Evolutionary conservation across 345 rosid species (phyloP).

Genomic region (Hypericum androsaemum): DNA sequence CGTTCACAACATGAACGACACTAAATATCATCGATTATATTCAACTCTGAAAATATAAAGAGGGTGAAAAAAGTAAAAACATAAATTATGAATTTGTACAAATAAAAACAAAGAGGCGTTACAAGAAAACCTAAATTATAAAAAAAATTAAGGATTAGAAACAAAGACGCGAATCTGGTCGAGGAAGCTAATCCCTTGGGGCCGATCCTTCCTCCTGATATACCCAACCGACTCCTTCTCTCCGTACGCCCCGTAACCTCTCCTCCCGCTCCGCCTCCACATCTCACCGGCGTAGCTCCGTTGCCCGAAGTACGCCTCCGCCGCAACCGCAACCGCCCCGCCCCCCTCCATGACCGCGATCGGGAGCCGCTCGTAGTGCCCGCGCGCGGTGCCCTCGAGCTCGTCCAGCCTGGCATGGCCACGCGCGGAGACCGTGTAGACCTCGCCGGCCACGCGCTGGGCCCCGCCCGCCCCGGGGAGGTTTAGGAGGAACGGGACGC

Average conservation of each 20-base stretch:
- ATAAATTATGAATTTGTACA: too few relatives aligned
- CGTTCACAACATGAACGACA: too few relatives aligned
- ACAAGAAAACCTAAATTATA: too few relatives aligned
- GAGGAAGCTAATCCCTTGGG: neutral
- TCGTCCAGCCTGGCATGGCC: neutral
- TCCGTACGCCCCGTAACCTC: neutral
- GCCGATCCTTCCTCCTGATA: neutral
- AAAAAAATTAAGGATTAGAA: neutral
- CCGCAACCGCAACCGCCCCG: neutral
- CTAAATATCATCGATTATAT: too few relatives aligned
- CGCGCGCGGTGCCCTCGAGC: neutral
- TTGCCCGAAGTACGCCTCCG: neutral
- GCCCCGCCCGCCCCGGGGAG: neutral
- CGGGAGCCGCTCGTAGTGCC: neutral
- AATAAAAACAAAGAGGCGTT: too few relatives aligned
- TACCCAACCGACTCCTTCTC: neutral
- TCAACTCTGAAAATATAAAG: too few relatives aligned
- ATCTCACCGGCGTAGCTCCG: neutral
- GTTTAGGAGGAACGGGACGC: neutral
- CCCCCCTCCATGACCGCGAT: neutral
- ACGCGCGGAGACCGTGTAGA: neutral
- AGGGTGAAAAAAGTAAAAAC: too few relatives aligned
- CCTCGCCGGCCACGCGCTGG: neutral
- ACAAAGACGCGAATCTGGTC: neutral
- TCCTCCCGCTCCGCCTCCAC: neutral